Evolutionary conservation across 192 early-diverging fungal species (phyloP).

Genomic region (Dissophora globulifera): DNA sequence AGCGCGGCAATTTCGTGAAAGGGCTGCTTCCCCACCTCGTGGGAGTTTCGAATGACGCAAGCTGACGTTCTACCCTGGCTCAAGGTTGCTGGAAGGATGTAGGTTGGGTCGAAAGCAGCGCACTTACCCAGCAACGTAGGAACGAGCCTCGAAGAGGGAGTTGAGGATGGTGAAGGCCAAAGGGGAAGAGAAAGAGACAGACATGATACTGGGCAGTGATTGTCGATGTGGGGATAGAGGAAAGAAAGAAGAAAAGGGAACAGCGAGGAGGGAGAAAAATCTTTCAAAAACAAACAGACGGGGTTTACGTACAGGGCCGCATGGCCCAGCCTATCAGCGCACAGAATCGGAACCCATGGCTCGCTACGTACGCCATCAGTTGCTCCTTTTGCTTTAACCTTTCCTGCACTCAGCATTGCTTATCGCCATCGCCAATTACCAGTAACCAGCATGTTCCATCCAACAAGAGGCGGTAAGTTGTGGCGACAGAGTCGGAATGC

Average conservation of each 20-base stretch:
- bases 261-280: conserved; percentile 24
- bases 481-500: no score
- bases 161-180: conserved; percentile 77
- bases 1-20: no score
- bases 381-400: background rate
- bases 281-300: conserved; percentile 15
- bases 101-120: no score
- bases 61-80: no score
- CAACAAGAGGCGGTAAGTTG: conserved; percentile 45
- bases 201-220: conserved; percentile 59
- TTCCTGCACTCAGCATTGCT: no score
- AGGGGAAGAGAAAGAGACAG: conserved; percentile 70
- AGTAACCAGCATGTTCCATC: conserved; percentile 45
- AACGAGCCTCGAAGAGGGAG: conserved; percentile 80
- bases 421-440: no score
- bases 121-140: conserved; percentile 83
- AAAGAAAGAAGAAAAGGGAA: conserved; percentile 25
- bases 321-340: conserved; percentile 3
- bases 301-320: conserved; percentile 2
- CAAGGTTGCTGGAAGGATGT: no score
- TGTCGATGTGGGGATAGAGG: conserved; percentile 31
- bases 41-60: no score
- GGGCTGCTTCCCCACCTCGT: no score
- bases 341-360: no score
- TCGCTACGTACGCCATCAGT: background rate